These are phyloP conservation scores for Pochonia chlamydosporia DNA, from an alignment of 2,329 filamentous ascomycete species.

Conservation along the genomic window DNA sequence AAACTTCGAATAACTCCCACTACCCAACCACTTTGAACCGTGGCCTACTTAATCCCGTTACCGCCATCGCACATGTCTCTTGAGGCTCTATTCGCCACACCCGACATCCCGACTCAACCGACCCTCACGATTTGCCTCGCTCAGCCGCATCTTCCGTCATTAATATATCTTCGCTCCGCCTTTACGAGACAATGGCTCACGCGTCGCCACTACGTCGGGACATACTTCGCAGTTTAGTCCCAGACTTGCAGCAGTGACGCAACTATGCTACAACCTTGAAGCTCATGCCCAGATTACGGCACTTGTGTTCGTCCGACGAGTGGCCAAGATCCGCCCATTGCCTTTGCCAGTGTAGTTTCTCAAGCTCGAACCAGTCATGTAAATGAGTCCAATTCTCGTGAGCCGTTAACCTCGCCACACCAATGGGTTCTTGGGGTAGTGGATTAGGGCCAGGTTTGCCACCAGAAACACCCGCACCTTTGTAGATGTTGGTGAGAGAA, in stretches of 20 bases:
- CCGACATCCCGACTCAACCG: no score
- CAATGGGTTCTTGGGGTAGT: background rate
- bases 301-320: background rate
- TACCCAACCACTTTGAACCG: no score
- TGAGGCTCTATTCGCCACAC: no score
- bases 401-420: background rate
- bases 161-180: background rate
- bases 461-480: no score
- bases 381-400: slow-evolving; percentile 8
- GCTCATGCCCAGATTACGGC: background rate
- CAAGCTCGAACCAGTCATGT: slow-evolving; percentile 12
- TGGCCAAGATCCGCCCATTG: slow-evolving; percentile 7
- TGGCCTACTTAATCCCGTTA: no score
- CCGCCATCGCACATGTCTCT: no score
- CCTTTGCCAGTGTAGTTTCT: slow-evolving; percentile 6
- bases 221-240: background rate
- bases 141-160: background rate
- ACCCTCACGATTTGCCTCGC: no score
- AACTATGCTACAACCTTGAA: background rate
- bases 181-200: background rate
- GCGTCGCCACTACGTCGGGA: no score
- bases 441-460: background rate
- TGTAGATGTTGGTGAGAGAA: background rate
- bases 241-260: background rate
- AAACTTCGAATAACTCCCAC: no score